These are phyloP conservation scores for Chrysanthemum seticuspe DNA, from an alignment of 129 eudicot genomes.

Conservation along the genomic window DNA sequence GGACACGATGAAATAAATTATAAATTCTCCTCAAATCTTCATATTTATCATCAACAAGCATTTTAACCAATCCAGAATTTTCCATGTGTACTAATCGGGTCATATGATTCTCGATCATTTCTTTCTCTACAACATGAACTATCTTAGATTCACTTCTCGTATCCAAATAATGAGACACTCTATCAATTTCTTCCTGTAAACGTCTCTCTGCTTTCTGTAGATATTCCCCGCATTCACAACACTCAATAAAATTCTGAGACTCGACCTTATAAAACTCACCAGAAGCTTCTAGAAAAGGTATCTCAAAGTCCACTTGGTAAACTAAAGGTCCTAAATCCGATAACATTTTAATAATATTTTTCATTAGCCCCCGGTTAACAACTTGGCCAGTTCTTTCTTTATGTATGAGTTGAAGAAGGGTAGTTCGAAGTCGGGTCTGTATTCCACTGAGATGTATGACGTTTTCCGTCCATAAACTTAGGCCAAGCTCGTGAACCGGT, in stretches of 20 bases:
- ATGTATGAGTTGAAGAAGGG: slow-evolving; percentile 57
- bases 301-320: slow-evolving; percentile 69
- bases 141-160: slow-evolving; percentile 33
- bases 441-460: slow-evolving; percentile 54
- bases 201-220: slow-evolving; percentile 74
- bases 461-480: slow-evolving; percentile 69
- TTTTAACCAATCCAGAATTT: slow-evolving; percentile 73
- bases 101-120: slow-evolving; percentile 88
- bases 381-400: slow-evolving; percentile 62
- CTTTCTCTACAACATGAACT: slow-evolving; percentile 69
- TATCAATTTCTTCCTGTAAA: slow-evolving; percentile 71
- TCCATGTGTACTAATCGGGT: slow-evolving; percentile 71
- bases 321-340: slow-evolving; percentile 76
- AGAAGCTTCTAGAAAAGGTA: slow-evolving; percentile 71
- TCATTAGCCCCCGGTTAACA: slow-evolving; percentile 67
- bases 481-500: slow-evolving; percentile 78
- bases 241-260: slow-evolving; percentile 65
- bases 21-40: slow-evolving; percentile 74
- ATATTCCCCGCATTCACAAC: slow-evolving; percentile 80
- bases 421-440: slow-evolving; percentile 55
- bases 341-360: slow-evolving; percentile 70
- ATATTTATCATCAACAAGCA: slow-evolving; percentile 69
- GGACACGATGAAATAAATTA: slow-evolving; percentile 56
- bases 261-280: slow-evolving; percentile 65
- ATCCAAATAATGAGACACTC: slow-evolving; percentile 49